phyloP scores from a whole-genome alignment of 805 yeast genomes.

The Nakazawaea sp. region DNA sequence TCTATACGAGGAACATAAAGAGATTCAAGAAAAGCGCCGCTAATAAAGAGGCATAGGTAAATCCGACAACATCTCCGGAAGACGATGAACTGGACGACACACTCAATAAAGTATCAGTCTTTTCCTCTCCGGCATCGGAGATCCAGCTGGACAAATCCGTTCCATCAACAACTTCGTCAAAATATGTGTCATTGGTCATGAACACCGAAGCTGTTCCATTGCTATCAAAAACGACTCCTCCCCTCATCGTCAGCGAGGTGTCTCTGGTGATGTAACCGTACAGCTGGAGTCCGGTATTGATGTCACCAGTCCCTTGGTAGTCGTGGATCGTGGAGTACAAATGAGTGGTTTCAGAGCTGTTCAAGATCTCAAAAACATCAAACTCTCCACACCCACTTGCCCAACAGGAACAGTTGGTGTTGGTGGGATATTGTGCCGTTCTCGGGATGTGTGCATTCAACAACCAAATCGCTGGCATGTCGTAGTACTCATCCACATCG shows the following conservation, averaged over 20 bases:
- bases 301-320: slow-evolving; percentile 63
- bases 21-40: neutral
- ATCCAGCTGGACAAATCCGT: slow-evolving; percentile 37
- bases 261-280: slow-evolving; percentile 53
- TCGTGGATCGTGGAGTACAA: slow-evolving; percentile 68
- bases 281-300: slow-evolving; percentile 53
- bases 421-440: slow-evolving; percentile 62
- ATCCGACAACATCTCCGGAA: neutral
- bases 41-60: neutral
- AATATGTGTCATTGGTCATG: slow-evolving; percentile 43
- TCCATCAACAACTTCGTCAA: slow-evolving; percentile 38
- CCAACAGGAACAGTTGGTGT: slow-evolving; percentile 69
- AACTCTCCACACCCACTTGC: slow-evolving; percentile 74
- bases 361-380: slow-evolving; percentile 71
- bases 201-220: slow-evolving; percentile 58
- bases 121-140: neutral
- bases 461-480: slow-evolving; percentile 76
- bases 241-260: slow-evolving; percentile 43
- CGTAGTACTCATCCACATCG: slow-evolving; percentile 27
- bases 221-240: slow-evolving; percentile 66
- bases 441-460: slow-evolving; percentile 68
- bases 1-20: neutral
- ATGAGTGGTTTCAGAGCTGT: slow-evolving; percentile 46
- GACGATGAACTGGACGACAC: slow-evolving; percentile 1
- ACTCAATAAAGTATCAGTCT: neutral